Evolutionary conservation across 805 yeast species (phyloP).

Genomic region (Kuraishia borneana): DNA sequence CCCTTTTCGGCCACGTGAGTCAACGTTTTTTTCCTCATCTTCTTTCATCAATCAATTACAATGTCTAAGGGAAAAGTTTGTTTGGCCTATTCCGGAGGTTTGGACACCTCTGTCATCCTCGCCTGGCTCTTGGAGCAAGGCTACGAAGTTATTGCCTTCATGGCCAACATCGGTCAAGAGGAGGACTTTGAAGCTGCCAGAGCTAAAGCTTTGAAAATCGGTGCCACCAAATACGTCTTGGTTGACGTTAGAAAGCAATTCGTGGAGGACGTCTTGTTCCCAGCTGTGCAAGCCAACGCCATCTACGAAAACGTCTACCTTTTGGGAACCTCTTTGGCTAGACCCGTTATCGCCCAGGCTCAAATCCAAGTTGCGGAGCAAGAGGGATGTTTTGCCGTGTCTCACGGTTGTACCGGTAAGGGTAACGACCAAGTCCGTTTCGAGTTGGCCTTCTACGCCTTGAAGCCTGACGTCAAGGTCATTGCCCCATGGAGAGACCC

Average conservation of each 20-base stretch:
- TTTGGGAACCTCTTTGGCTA: constrained; percentile 94
- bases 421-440: constrained; percentile 99
- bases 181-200: constrained; percentile 98
- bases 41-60: constrained; percentile 5
- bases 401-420: constrained; percentile 99
- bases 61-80: constrained; percentile 99
- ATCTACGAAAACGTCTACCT: constrained; percentile 95
- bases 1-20: background rate
- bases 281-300: constrained; percentile 96
- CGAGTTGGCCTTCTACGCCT: constrained; percentile 93
- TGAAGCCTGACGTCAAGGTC: constrained; percentile 92
- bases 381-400: constrained; percentile 96
- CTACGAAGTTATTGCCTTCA: constrained; percentile 94
- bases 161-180: constrained; percentile 99
- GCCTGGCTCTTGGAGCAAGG: constrained; percentile 99
- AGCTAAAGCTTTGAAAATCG: constrained; percentile 90
- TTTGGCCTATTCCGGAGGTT: constrained; percentile 98
- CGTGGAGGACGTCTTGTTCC: constrained; percentile 85
- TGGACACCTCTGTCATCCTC: constrained; percentile 93
- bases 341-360: constrained; percentile 98
- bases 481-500: constrained; percentile 99
- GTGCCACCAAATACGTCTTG: constrained; percentile 91
- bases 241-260: constrained; percentile 94
- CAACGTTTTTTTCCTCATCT: constrained; percentile 1
- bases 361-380: constrained; percentile 95